phyloP scores from a whole-genome alignment of 805 yeast genomes.

The Monosporozyma aquatica region DNA sequence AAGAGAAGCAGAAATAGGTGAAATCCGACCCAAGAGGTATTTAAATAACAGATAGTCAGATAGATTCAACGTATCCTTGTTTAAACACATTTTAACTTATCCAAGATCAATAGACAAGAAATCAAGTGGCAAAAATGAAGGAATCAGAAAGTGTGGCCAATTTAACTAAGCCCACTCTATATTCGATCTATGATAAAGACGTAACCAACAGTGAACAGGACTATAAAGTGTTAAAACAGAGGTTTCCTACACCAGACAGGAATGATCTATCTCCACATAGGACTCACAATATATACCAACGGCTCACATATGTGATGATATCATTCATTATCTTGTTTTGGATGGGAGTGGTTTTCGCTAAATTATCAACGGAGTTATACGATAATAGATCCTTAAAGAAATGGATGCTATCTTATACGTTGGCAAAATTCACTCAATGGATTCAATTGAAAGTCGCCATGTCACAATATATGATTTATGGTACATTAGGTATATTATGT shows the following conservation, averaged over 20 bases:
- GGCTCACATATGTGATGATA: constrained; percentile 7
- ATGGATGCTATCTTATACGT: constrained; percentile 35
- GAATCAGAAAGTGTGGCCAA: constrained; percentile 32
- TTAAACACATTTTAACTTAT: too few species aligned
- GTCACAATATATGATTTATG: constrained; percentile 14
- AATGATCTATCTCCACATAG: background rate
- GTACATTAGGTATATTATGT: constrained; percentile 49
- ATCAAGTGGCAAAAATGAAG: background rate
- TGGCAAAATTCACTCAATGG: constrained; percentile 5
- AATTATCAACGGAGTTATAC: constrained; percentile 43
- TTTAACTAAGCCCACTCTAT: constrained; percentile 43
- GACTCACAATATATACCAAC: background rate
- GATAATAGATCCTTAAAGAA: constrained; percentile 40
- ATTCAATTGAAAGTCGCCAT: background rate
- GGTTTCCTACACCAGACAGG: background rate
- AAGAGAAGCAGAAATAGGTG: too few species aligned
- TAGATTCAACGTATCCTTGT: too few species aligned
- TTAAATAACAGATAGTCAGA: background rate
- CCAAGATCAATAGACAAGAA: too few species aligned
- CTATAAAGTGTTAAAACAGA: background rate
- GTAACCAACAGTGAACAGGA: constrained; percentile 12
- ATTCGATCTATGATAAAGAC: constrained; percentile 41
- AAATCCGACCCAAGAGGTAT: too few species aligned
- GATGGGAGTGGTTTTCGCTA: constrained; percentile 46
- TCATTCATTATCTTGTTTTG: constrained; percentile 28